Evolutionary conservation across 108 stramenopile species (phyloP), one percentile per base, ranked within the genome.

Genomic region (Nitzschia sp.): DNA sequence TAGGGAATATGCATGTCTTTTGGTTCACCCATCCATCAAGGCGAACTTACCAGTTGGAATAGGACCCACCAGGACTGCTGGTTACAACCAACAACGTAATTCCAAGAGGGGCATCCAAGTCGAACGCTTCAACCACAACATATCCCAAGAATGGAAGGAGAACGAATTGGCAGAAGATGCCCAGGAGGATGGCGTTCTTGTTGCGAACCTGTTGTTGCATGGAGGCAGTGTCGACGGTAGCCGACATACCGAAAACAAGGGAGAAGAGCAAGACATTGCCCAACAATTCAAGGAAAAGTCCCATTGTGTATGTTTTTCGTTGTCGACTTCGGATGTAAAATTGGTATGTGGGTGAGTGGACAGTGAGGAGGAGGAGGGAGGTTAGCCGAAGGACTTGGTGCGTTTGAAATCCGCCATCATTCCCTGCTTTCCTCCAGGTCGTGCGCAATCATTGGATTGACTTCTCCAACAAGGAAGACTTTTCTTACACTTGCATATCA

Each of bases 101-200:
- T 29, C 86, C 89, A 69, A 86, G 76, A n/a, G 73, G 65, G 56
- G 69, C 55, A 46, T 77, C 65, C 52, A 89, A 63, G 0, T 67
- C 51, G 41, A 89, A 56, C 6, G 77, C 42, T n/a, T 77, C 72
- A 11, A 92, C 88, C 7, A 82, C 70, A 2, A 80, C 51, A 67
- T 84, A 96, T 50, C 93, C 95, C 67, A 93, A 57, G 24, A 93
- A 72, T 17, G 95, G 95, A 66, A 96, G 70, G 24, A 96, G 24
- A 1, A 94, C 38, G 68, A 94, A 96, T 46, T 93, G 91, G 19
- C 81, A 65, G 29, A 65, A 68, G 0, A 83, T 7, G 0, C 87
- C 87, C 2, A 76, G 81, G 20, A 73, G n/a, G 0, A 88, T 46
- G 6, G 84, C 87, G 21, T 64, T 80, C 24, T 61, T 70, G 75